Base-by-base conservation (phyloP, 768 basidiomycete species). In the Pholiota conissans region DNA sequence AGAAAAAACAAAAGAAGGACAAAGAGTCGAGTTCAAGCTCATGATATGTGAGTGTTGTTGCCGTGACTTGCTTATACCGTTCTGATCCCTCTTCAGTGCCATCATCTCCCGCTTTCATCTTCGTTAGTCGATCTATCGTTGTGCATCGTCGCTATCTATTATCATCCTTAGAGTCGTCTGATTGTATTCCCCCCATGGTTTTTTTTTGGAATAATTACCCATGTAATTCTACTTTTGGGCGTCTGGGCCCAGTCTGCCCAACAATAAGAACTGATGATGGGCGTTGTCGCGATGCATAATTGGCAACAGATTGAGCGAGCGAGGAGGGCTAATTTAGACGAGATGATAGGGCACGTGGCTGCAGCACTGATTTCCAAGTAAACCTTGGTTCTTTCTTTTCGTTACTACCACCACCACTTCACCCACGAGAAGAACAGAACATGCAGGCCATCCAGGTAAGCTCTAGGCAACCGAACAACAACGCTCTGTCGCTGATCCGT, bases 401-500 rank as follows among this genome's bases (percentile, higher is more conserved):
- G 52, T 59, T 63, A 57, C 29, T 56, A 50, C 63, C 63, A 62
- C 51, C 56, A 55, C 58, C 61, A 56, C 56, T 52, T n/a, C n/a
- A n/a, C n/a, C n/a, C n/a, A n/a, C n/a, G n/a, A n/a, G n/a, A n/a
- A n/a, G n/a, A n/a, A n/a, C n/a, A n/a, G n/a, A 59, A 60, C 57
- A 55, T 79, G 76, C 77, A 77, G 67, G 71, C 77, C 46, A 64
- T 79, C 48, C 77, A 79, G 72, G 77, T 77, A 37, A 14, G 63
- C 60, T 30, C 52, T 59, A n/a, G n/a, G n/a, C n/a, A n/a, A n/a
- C n/a, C n/a, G n/a, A n/a, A n/a, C n/a, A n/a, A n/a, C n/a, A n/a
- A n/a, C n/a, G n/a, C n/a, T n/a, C n/a, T n/a, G n/a, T n/a, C n/a
- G n/a, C 32, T 60, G 28, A 59, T 56, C 57, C 34, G 14, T 14